Evolutionary conservation across 495 filamentous ascomycete species (phyloP), one percentile per base, ranked within the genome.

Genomic region (Trichocladium uniseriatum): DNA sequence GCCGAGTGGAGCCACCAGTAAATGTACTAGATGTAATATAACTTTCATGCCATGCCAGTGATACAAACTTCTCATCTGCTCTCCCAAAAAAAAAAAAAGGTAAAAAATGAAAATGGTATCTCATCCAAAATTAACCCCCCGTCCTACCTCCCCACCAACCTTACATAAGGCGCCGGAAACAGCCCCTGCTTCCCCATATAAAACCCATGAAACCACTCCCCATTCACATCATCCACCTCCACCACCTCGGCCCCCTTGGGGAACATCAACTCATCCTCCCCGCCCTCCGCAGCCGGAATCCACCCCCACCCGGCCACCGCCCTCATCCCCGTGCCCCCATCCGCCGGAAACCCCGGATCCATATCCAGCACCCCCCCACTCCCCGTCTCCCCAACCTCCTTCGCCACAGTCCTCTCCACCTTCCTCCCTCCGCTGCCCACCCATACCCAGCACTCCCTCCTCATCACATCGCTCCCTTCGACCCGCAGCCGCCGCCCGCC

Each of bases 1-100:
- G 72, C 92, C 1, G 79, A 94, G 65, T 98, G 92, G 92, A 81
- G 75, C 20, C 67, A 96, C 62, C 79, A 90, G 64, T 96, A 81
- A 51, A 36, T 16, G 39, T 42, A 16, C 5, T 2, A 24, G 11
- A 36, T 40, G 16, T 38, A 37, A n/a, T 9, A 21, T 7, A 21
- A 20, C 34, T 5, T n/a, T n/a, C n/a, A n/a, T n/a, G n/a, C n/a
- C 20, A 3, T 41, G 18, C 19, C 35, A 28, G 31, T 29, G 27
- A 36, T 28, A 16, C 32, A 29, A 43, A 9, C 49, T 32, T 11
- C 10, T n/a, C n/a, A 37, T 3, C 24, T 27, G 24, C 8, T 27
- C 3, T 27, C 24, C 8, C 24, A 27, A 27, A 27, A 3, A 27
- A 27, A 27, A 27, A 3, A 27, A 27, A 27, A 15, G 44, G 34